Conservation (phyloP, 805 yeast species). For the Tetrapisispora namnaoensis region DNA sequence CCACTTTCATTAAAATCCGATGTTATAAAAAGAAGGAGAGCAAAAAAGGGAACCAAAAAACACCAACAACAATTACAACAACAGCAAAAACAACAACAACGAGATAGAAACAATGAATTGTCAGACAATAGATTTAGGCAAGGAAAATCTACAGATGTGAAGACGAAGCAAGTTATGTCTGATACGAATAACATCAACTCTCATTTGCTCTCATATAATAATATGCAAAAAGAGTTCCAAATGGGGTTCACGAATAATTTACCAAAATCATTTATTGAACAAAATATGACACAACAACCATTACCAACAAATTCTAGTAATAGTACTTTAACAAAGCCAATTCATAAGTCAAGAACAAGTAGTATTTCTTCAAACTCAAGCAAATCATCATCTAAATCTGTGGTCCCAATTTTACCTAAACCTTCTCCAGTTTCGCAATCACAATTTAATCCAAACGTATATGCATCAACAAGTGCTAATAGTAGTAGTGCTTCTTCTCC, state of each 20-base stretch:
- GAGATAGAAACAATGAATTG: background rate
- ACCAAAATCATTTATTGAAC: background rate
- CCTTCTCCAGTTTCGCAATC: slow-evolving; percentile 17
- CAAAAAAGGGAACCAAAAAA: slow-evolving; percentile 47
- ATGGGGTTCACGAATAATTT: background rate
- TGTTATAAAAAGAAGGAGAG: slow-evolving; percentile 71
- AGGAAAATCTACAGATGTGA: background rate
- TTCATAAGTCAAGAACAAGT: slow-evolving; percentile 19
- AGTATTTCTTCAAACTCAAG: slow-evolving; percentile 18
- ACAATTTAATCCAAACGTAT: slow-evolving; percentile 5
- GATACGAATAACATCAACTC: slow-evolving; percentile 4
- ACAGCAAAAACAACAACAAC: slow-evolving; percentile 4
- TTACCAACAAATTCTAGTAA: background rate
- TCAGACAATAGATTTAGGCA: background rate
- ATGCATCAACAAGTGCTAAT: slow-evolving; percentile 14
- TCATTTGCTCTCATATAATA: background rate
- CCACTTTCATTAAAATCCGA: slow-evolving; percentile 88
- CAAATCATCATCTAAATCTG: slow-evolving; percentile 18
- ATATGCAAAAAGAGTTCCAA: slow-evolving; percentile 5
- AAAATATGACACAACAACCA: background rate
- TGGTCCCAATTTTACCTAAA: slow-evolving; percentile 30
- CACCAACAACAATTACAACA: slow-evolving; percentile 6
- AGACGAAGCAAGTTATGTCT: background rate
- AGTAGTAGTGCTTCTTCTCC: slow-evolving; percentile 27
- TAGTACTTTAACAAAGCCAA: background rate